These are phyloP conservation scores for Theileria sp. DNA, from an alignment of 169 alveolate genomes.

Conservation along the genomic window DNA sequence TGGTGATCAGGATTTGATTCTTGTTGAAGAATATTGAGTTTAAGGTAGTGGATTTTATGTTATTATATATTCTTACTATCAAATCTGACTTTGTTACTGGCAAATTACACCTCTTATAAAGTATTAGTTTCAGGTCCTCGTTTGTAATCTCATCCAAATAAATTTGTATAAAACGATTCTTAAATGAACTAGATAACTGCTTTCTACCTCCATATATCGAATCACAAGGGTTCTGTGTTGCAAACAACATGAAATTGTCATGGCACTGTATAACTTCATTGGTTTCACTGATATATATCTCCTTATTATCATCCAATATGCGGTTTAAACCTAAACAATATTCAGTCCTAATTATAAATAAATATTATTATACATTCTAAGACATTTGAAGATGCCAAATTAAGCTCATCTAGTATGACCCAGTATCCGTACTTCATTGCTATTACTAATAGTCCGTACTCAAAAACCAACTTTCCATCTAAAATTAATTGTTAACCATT, in stretches of 20 bases:
- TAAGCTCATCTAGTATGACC: conserved; percentile 98
- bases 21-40: conserved; percentile 55
- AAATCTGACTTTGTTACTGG: conserved; percentile 90
- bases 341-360: neutral
- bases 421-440: conserved; percentile 98
- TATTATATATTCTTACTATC: conserved; percentile 90
- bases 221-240: conserved; percentile 98
- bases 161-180: conserved; percentile 95
- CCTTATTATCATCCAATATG: conserved; percentile 97
- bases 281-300: conserved; percentile 95
- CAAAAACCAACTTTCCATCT: conserved; percentile 76
- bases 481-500: conserved; percentile 23
- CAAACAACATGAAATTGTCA: conserved; percentile 96
- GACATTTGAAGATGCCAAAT: conserved; percentile 97
- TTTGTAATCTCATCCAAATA: conserved; percentile 89
- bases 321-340: conserved; percentile 89
- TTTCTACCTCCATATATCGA: conserved; percentile 98
- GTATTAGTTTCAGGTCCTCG: conserved; percentile 89
- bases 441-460: conserved; percentile 96
- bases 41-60: conserved; percentile 73
- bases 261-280: conserved; percentile 94
- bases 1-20: conserved; percentile 87
- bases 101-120: conserved; percentile 90
- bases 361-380: conserved; percentile 77
- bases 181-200: conserved; percentile 95